These are phyloP conservation scores for Lyophyllum shimeji DNA, from an alignment of 768 basidiomycete species.

Conservation along the genomic window DNA sequence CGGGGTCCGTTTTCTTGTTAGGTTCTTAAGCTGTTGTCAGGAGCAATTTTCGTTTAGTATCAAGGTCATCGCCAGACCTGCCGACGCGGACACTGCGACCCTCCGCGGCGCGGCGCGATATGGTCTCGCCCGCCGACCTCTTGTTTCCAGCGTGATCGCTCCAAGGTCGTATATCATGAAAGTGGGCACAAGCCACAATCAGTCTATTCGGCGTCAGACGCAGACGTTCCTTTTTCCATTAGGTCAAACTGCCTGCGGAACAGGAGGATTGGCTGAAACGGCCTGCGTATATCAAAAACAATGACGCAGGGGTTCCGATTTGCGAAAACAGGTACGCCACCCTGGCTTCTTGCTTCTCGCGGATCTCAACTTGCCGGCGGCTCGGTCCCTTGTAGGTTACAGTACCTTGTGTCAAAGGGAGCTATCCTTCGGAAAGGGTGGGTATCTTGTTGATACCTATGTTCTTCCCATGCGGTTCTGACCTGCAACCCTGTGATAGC, in stretches of 20 bases:
- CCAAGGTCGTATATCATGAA: slow-evolving; percentile 88
- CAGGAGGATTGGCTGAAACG: slow-evolving; percentile 80
- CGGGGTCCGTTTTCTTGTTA: too few species aligned
- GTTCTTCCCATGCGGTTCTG: slow-evolving; percentile 19
- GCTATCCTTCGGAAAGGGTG: slow-evolving; percentile 86
- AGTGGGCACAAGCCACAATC: slow-evolving; percentile 34
- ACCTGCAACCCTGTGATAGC: slow-evolving; percentile 39
- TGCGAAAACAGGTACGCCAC: slow-evolving; percentile 77
- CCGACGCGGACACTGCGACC: slow-evolving; percentile 88
- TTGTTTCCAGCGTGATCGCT: slow-evolving; percentile 81
- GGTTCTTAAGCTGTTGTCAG: slow-evolving; percentile 30
- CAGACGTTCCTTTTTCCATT: slow-evolving; percentile 5
- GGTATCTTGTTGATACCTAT: slow-evolving; percentile 24
- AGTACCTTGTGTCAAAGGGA: slow-evolving; percentile 86
- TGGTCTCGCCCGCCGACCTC: slow-evolving; percentile 70
- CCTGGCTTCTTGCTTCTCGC: slow-evolving; percentile 14
- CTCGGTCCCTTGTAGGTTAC: slow-evolving; percentile 52
- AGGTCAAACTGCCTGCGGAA: slow-evolving; percentile 90
- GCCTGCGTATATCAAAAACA: slow-evolving; percentile 81
- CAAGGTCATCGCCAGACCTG: slow-evolving; percentile 75
- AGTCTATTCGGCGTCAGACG: neutral
- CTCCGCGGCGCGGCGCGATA: slow-evolving; percentile 87
- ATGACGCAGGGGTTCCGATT: slow-evolving; percentile 73
- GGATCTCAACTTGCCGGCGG: slow-evolving; percentile 25
- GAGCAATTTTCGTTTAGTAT: slow-evolving; percentile 67